Evolutionary conservation across 345 rosid genomes (phyloP), one percentile per base, ranked within the genome.

Genomic region (Durio zibethinus): DNA sequence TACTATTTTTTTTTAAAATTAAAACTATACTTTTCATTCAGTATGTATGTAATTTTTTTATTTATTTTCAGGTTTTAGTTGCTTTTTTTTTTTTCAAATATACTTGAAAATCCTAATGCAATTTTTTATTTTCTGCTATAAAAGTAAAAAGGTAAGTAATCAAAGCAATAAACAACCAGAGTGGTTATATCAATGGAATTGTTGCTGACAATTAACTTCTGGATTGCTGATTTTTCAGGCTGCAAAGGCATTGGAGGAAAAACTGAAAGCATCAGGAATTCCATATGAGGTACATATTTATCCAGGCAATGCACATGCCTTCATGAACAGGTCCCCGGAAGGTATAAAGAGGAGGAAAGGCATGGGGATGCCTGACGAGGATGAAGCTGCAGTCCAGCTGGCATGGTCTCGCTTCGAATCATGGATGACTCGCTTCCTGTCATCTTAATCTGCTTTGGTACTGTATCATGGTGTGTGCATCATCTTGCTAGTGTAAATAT

Each of bases 371-470:
- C 83, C 88, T 16, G 98, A 93, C 75, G 93, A 92, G 76, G 94
- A 92, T 78, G 93, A 88, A 66, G 90, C 88, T 7, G 92, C 99
- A 0, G 97, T 86, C 35, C 87, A 90, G 81, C 89, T 92, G 64
- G 98, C 98, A 8, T 96, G 98, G 98, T 89, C 97, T 76, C 97
- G 97, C 72, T 93, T 92, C 82, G 83, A 81, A 38, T 77, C 94
- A 1, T 96, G 98, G 99, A 93, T 96, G 98, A 65, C 85, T 29
- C 86, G 72, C 56, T 87, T 85, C 90, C 83, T 93, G 72, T 82
- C 78, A 71, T 61, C 59, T 10, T 86, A 54, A 82, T 74, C 60
- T 53, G 16, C 33, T 42, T 3, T 36, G 62, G 33, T 62, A 21
- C 23, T 40, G 56, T 2, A 11, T 16, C 10, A 4, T 76, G 62